These are phyloP conservation scores for Hymenotorrendiella dingleyae DNA, from an alignment of 2,329 filamentous ascomycete species.

Conservation along the genomic window DNA sequence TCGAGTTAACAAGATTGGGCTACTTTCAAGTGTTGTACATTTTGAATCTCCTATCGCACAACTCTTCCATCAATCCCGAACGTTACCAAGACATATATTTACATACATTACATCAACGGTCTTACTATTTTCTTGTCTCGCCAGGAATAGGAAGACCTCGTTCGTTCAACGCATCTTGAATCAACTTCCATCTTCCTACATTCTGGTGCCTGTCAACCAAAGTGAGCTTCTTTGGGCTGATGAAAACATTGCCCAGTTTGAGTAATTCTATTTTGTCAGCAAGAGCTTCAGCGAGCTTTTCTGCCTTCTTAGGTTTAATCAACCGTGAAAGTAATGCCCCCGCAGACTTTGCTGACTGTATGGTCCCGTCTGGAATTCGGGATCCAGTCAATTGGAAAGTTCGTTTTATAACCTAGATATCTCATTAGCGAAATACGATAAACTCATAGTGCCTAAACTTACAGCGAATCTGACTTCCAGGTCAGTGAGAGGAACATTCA, in stretches of 20 bases:
- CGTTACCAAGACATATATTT: no score
- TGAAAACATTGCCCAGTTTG: constrained; percentile 61
- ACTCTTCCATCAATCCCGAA: no score
- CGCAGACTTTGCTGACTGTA: constrained; percentile 50
- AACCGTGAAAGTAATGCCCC: constrained; percentile 49
- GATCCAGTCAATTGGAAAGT: constrained; percentile 76
- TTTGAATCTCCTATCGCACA: no score
- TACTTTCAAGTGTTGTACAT: no score
- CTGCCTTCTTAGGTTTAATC: constrained; percentile 47
- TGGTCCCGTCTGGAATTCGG: constrained; percentile 63
- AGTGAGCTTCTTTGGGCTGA: constrained; percentile 60
- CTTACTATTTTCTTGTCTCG: no score
- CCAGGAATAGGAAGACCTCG: constrained; percentile 50
- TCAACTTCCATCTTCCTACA: constrained; percentile 73
- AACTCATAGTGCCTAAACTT: constrained; percentile 32
- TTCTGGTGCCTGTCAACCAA: constrained; percentile 66
- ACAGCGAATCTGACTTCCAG: constrained; percentile 66
- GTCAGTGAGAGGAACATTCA: constrained; percentile 50
- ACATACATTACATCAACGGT: no score
- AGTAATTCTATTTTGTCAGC: constrained; percentile 39
- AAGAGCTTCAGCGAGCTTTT: constrained; percentile 59
- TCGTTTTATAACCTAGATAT: constrained; percentile 67
- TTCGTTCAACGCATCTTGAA: constrained; percentile 62
- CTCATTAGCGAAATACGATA: constrained; percentile 10
- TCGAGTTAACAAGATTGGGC: no score